Evolutionary conservation across 192 early-diverging fungal species (phyloP).

Genomic region (Powellomyces hirtus): DNA sequence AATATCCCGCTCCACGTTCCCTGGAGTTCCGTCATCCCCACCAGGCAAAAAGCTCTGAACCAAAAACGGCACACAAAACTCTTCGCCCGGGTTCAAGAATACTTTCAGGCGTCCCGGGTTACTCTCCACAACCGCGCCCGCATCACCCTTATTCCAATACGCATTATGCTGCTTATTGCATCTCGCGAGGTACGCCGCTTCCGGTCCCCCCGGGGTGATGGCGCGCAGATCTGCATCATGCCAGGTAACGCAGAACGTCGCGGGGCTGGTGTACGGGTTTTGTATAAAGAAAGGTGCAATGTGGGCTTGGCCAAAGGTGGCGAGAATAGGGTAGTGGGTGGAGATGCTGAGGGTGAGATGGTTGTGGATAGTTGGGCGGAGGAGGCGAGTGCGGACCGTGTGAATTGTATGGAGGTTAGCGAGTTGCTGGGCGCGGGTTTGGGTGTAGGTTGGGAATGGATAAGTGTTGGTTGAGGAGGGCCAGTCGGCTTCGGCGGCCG

Average conservation of each 20-base stretch:
- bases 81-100: constrained; percentile 33
- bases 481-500: neutral
- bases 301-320: constrained; percentile 42
- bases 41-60: constrained; percentile 43
- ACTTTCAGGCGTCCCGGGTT: neutral
- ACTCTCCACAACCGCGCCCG: neutral
- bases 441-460: neutral
- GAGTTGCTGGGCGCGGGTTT: neutral
- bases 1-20: neutral
- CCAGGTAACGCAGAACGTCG: constrained; percentile 46
- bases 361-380: constrained; percentile 22
- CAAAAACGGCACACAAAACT: constrained; percentile 44
- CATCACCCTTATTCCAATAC: neutral
- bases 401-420: constrained; percentile 43
- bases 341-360: constrained; percentile 34
- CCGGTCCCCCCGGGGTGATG: neutral
- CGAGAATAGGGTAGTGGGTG: constrained; percentile 29
- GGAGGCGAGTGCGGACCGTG: constrained; percentile 35
- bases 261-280: constrained; percentile 45
- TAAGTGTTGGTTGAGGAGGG: neutral
- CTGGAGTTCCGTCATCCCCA: neutral
- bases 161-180: neutral
- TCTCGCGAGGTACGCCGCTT: neutral
- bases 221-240: constrained; percentile 40
- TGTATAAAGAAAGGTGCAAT: constrained; percentile 42